Percentiles rank a stretch among this genome's conserved stretches.
These are phyloP conservation scores for Madurella mycetomatis DNA, from an alignment of 2,329 filamentous ascomycete species.

Conservation along the genomic window DNA sequence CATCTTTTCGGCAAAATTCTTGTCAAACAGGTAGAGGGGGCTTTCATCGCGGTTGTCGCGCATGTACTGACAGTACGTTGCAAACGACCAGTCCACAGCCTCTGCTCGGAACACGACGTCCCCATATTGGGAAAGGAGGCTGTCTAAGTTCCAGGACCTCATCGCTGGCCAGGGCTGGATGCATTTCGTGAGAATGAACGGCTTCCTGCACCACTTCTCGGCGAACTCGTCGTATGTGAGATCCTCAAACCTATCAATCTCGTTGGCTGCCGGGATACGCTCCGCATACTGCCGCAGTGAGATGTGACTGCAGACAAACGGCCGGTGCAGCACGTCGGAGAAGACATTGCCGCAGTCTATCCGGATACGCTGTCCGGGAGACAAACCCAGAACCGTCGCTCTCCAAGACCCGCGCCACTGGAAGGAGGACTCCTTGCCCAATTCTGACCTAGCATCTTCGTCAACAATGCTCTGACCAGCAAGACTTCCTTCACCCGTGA, in stretches of 20 bases:
- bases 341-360: conserved; percentile 76
- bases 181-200: conserved; percentile 80
- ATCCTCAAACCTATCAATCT: conserved; percentile 65
- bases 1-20: conserved; percentile 84
- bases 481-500: neutral
- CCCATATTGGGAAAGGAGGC: conserved; percentile 59
- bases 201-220: conserved; percentile 68
- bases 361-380: conserved; percentile 44
- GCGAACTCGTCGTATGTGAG: conserved; percentile 72
- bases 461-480: conserved; percentile 17
- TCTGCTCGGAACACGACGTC: conserved; percentile 77
- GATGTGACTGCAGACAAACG: conserved; percentile 83
- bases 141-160: conserved; percentile 67
- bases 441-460: conserved; percentile 29
- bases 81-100: conserved; percentile 85
- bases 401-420: conserved; percentile 83
- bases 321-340: conserved; percentile 84
- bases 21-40: conserved; percentile 88
- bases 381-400: conserved; percentile 64
- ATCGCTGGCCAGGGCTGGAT: conserved; percentile 79
- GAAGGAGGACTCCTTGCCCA: conserved; percentile 39
- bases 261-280: conserved; percentile 68
- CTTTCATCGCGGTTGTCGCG: conserved; percentile 74
- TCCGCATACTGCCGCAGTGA: conserved; percentile 60
- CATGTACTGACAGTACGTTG: conserved; percentile 82